phyloP scores from a whole-genome alignment of 2,329 filamentous ascomycete genomes.

The Arachnomyces sp. region DNA sequence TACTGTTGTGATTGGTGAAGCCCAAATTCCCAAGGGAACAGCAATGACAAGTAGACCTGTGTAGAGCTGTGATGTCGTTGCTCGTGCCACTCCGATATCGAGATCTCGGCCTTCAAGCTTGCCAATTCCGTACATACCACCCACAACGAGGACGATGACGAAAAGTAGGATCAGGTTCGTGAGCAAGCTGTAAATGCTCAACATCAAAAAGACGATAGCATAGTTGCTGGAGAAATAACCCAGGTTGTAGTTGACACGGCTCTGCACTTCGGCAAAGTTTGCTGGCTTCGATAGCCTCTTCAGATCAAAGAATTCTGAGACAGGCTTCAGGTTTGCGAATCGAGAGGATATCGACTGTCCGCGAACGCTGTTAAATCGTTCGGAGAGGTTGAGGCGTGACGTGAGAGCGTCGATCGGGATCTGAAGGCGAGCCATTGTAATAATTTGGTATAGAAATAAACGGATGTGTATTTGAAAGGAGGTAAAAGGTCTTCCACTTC shows the following conservation, averaged over 20 bases:
- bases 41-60: conserved; percentile 76
- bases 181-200: conserved; percentile 89
- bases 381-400: conserved; percentile 76
- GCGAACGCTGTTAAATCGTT: conserved; percentile 77
- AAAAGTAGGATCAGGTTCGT: conserved; percentile 83
- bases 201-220: conserved; percentile 84
- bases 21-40: conserved; percentile 75
- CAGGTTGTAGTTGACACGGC: conserved; percentile 92
- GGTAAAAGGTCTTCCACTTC: conserved; percentile 1
- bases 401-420: conserved; percentile 88
- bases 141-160: conserved; percentile 80
- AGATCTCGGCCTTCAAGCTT: conserved; percentile 84
- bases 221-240: conserved; percentile 99
- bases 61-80: conserved; percentile 89
- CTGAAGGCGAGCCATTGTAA: conserved; percentile 74
- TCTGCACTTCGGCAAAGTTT: conserved; percentile 85
- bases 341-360: conserved; percentile 70
- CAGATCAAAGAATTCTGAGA: conserved; percentile 91
- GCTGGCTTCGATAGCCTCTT: conserved; percentile 91
- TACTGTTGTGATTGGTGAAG: conserved; percentile 74
- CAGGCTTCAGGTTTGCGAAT: conserved; percentile 84
- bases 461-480: conserved; percentile 13
- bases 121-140: conserved; percentile 84
- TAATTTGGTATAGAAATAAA: neutral
- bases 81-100: conserved; percentile 72